Base-by-base conservation (phyloP, 805 yeast species). In the Soucietia sequanensis region DNA sequence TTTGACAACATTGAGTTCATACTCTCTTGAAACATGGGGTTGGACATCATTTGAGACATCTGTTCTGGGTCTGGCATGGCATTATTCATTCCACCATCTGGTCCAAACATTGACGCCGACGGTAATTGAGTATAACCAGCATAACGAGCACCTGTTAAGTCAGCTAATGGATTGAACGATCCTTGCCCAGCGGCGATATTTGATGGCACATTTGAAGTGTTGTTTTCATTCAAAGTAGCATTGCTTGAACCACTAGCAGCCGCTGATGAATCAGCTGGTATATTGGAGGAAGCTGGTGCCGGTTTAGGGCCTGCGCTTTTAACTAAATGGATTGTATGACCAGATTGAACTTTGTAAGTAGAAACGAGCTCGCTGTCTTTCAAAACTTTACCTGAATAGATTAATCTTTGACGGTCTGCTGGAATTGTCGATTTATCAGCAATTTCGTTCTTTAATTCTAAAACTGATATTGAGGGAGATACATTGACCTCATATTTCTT, bases 91-190 rank as follows among this genome's bases (percentile, higher is more conserved):
- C 97, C 98, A 26, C 95, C 95, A 58, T 90, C 97, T 18, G 96
- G 90, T 1, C 96, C 96, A 65, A 91, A 89, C 84, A 87, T 76
- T 30, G 81, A 77, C 1, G 88, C 87, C 3, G 85, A 74, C 4
- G 99, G 98, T 60, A 93, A 70, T 50, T 88, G 90, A 6, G 89
- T 76, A 49, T 79, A 81, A 1, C 99, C 99, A 2, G 98, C 97
- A 54, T 89, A 93, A 35, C 97, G 78, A 2, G 98, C 98, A 32
- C 96, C 91, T 0, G 98, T 91, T 44, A 91, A 70, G 44, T 84
- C 96, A 8, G 95, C 90, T 51, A 93, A 71, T 23, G 96, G 95
- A 60, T 93, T 88, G 60, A 83, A 86, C 0, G 95, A 75, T 9
- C 91, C 93, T 43, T 79, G 83, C 4, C 99, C 99, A 2, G 97